Evolutionary conservation across 305 asterid genomes (phyloP).

Genomic region (Fraxinus latifolia): DNA sequence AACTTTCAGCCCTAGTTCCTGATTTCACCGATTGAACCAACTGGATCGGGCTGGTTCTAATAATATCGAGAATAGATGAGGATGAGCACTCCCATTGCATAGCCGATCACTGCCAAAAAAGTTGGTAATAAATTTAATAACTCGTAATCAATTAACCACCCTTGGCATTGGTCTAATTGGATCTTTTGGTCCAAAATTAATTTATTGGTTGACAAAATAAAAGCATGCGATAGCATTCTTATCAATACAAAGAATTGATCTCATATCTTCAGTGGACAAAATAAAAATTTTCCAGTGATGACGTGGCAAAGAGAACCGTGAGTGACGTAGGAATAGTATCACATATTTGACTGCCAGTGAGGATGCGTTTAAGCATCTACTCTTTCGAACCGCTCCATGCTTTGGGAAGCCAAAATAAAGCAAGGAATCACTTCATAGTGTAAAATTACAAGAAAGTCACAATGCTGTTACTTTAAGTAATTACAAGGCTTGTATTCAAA

Average conservation of each 20-base stretch:
- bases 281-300: too few relatives aligned
- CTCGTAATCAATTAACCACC: constrained; percentile 16
- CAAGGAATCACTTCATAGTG: constrained; percentile 4
- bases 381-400: not conserved
- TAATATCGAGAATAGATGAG: too few relatives aligned
- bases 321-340: too few relatives aligned
- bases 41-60: too few relatives aligned
- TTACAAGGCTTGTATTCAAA: not conserved
- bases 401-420: constrained; percentile 21
- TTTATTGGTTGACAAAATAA: constrained; percentile 8
- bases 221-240: not conserved
- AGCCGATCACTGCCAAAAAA: not conserved
- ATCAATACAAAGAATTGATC: not conserved
- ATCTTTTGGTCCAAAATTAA: not conserved
- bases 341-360: not conserved
- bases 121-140: not conserved
- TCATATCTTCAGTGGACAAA: too few relatives aligned
- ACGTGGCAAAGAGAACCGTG: too few relatives aligned
- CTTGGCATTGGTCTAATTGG: constrained; percentile 23
- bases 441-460: not conserved
- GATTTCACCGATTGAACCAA: too few relatives aligned
- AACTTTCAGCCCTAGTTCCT: too few relatives aligned
- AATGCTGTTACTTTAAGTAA: not conserved
- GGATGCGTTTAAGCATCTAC: not conserved
- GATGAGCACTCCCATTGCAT: not conserved